A percentile compares a stretch with the other conserved stretches of the same genome.
Evolutionary conservation across 2,329 filamentous ascomycete genomes (phyloP).

Genomic region (Aspergillus intermedius): DNA sequence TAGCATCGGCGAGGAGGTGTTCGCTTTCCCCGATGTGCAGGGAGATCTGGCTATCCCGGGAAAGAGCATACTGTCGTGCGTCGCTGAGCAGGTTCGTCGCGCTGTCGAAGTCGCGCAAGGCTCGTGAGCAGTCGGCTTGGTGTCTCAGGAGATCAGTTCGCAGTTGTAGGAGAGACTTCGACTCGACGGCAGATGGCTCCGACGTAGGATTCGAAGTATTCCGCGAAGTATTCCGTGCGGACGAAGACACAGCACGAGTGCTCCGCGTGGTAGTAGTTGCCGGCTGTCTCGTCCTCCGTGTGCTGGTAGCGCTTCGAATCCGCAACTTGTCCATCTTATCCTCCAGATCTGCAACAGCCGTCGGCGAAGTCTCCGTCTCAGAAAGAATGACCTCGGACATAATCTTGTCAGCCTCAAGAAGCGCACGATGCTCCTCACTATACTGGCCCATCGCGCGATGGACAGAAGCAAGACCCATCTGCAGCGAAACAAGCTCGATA

Average conservation of each 20-base stretch:
- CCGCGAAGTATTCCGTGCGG: constrained; percentile 13
- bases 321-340: constrained; percentile 38
- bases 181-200: constrained; percentile 24
- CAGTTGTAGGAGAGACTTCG: constrained; percentile 36
- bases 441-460: constrained; percentile 43
- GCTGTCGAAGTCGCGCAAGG: constrained; percentile 48
- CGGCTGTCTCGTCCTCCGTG: constrained; percentile 17
- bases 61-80: constrained; percentile 26
- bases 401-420: constrained; percentile 43
- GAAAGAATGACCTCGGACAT: constrained; percentile 37
- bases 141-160: constrained; percentile 46
- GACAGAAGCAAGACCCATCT: constrained; percentile 39
- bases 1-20: constrained; percentile 32
- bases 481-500: constrained; percentile 46
- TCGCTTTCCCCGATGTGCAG: constrained; percentile 32
- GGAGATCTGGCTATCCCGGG: constrained; percentile 58
- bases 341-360: constrained; percentile 31
- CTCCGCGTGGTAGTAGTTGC: constrained; percentile 19
- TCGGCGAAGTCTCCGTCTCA: constrained; percentile 22
- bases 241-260: constrained; percentile 26
- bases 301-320: constrained; percentile 21
- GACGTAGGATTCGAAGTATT: constrained; percentile 12
- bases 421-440: constrained; percentile 44
- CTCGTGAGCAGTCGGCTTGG: constrained; percentile 44
- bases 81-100: constrained; percentile 49